phyloP scores from a whole-genome alignment of 371 early-diverging fungal genomes.

The Lichtheimia ornata region DNA sequence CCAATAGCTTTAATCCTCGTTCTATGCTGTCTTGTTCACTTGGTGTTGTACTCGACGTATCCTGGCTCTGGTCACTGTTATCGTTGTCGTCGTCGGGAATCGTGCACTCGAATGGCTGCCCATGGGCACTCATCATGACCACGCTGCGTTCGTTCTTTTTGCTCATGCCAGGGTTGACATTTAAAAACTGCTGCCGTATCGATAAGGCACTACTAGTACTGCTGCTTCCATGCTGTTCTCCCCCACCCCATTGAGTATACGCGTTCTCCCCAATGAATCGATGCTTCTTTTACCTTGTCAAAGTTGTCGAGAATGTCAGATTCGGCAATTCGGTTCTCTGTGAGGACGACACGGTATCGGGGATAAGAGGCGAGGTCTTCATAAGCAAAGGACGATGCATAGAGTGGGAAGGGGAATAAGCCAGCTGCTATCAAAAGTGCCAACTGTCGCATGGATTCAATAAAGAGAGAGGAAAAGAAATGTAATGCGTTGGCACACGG shows the following conservation, averaged over 20 bases:
- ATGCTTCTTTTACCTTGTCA: too few relatives aligned
- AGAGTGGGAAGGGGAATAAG: neutral
- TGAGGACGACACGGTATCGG: conserved; percentile 47
- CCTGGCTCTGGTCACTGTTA: conserved; percentile 14
- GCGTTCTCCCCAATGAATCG: too few relatives aligned
- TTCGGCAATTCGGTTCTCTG: conserved; percentile 41
- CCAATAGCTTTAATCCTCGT: conserved; percentile 61
- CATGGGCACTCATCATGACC: conserved; percentile 47
- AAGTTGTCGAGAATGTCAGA: conserved; percentile 17
- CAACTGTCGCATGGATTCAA: neutral
- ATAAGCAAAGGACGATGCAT: conserved; percentile 42
- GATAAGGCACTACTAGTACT: too few relatives aligned
- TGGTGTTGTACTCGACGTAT: neutral
- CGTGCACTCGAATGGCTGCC: conserved; percentile 52
- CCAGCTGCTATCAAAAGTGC: conserved; percentile 5
- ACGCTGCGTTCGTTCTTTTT: conserved; percentile 13
- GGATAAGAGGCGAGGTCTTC: conserved; percentile 58
- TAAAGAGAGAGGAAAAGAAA: too few relatives aligned
- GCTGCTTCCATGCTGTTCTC: too few relatives aligned
- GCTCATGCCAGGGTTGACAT: too few relatives aligned
- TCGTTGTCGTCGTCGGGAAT: conserved; percentile 42
- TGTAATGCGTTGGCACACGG: too few relatives aligned
- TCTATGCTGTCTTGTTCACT: conserved; percentile 47
- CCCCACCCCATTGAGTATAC: too few relatives aligned
- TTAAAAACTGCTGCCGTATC: too few relatives aligned